These are phyloP conservation scores for Orychophragmus violaceus DNA, from an alignment of 345 rosid genomes.

Conservation along the genomic window DNA sequence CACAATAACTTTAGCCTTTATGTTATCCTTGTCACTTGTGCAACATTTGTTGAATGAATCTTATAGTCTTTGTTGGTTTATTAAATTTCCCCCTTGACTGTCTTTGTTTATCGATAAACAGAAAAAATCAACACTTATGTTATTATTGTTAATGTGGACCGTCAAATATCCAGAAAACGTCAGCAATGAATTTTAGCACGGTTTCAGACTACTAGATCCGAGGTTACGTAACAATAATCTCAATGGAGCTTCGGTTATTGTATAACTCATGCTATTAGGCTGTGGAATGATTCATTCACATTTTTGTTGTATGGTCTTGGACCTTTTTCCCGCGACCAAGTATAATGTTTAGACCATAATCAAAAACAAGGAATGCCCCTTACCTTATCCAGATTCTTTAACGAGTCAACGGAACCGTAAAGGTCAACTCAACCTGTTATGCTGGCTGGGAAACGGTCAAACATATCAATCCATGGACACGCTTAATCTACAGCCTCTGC, in stretches of 20 bases:
- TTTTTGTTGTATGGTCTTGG: neutral
- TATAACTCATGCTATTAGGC: neutral
- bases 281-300: no score
- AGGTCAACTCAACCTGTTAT: neutral
- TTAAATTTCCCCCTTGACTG: neutral
- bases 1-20: neutral
- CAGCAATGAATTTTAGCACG: neutral
- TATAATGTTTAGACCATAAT: neutral
- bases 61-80: neutral
- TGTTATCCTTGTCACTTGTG: neutral
- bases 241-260: neutral
- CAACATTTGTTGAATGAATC: neutral
- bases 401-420: neutral
- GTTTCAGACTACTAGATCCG: neutral
- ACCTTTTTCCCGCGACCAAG: neutral
- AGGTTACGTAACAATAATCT: neutral
- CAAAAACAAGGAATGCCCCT: neutral
- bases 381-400: neutral
- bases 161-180: neutral
- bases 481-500: neutral
- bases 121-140: neutral
- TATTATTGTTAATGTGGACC: neutral
- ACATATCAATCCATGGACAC: neutral
- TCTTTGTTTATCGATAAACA: neutral
- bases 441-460: neutral